These are phyloP conservation scores for Diaporthe sp. DNA, from an alignment of 2,329 filamentous ascomycete genomes.

Conservation along the genomic window DNA sequence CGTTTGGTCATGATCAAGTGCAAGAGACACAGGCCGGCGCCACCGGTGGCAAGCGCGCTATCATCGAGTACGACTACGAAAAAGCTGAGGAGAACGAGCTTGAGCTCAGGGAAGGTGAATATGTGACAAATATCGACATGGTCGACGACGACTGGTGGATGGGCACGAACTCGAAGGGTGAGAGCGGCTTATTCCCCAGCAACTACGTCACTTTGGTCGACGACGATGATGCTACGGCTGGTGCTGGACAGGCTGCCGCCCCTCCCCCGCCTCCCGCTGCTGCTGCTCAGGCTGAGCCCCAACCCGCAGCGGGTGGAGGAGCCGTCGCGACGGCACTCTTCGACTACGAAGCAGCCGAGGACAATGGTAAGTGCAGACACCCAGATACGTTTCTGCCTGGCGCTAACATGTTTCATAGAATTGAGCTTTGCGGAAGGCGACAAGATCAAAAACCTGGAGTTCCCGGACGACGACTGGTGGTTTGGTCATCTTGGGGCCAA, in stretches of 20 bases:
- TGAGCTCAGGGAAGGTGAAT: constrained; percentile 87
- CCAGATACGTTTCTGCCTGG: neutral
- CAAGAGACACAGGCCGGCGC: constrained; percentile 48
- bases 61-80: constrained; percentile 95
- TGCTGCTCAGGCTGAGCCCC: constrained; percentile 51
- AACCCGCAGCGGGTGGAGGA: constrained; percentile 53
- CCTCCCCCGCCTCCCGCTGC: constrained; percentile 47
- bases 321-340: constrained; percentile 87
- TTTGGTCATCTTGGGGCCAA: constrained; percentile 85
- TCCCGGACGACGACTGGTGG: constrained; percentile 99
- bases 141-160: constrained; percentile 99
- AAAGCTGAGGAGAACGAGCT: constrained; percentile 98
- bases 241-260: constrained; percentile 40
- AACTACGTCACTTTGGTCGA: constrained; percentile 94
- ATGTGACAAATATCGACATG: constrained; percentile 93
- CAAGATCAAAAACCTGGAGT: constrained; percentile 85
- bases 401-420: constrained; percentile 58
- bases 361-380: constrained; percentile 72
- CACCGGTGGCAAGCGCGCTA: constrained; percentile 73
- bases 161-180: constrained; percentile 86
- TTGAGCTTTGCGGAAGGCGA: constrained; percentile 90
- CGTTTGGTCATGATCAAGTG: constrained; percentile 51
- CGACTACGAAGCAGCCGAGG: constrained; percentile 96
- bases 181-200: constrained; percentile 89
- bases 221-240: constrained; percentile 58